phyloP scores from a whole-genome alignment of 2,329 filamentous ascomycete genomes.

The Cordyceps fumosorosea region DNA sequence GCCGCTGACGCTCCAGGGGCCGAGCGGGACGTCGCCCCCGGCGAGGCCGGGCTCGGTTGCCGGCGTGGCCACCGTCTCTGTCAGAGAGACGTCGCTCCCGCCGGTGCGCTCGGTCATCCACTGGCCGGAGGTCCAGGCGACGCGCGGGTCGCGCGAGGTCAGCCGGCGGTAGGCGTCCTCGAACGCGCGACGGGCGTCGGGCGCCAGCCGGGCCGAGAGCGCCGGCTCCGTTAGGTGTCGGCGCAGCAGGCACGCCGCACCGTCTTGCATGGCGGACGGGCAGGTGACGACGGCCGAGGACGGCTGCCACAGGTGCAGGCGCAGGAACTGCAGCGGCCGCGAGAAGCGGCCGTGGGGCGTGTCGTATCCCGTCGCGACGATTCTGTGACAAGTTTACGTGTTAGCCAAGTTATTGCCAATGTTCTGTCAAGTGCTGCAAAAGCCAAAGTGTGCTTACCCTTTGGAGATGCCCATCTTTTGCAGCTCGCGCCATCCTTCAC shows the following conservation, averaged over 20 bases:
- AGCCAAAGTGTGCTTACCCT: slow-evolving; percentile 29
- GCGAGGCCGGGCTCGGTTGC: slow-evolving; percentile 8
- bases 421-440: background rate
- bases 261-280: slow-evolving; percentile 61
- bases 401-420: background rate
- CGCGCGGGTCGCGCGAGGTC: slow-evolving; percentile 39
- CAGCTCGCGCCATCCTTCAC: slow-evolving; percentile 59
- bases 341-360: slow-evolving; percentile 42
- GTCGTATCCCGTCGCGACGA: slow-evolving; percentile 56
- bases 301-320: slow-evolving; percentile 50
- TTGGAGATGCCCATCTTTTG: slow-evolving; percentile 52
- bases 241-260: slow-evolving; percentile 47
- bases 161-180: slow-evolving; percentile 47
- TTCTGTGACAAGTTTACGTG: slow-evolving; percentile 22
- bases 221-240: slow-evolving; percentile 32
- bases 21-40: slow-evolving; percentile 29
- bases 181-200: slow-evolving; percentile 36
- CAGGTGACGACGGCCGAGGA: slow-evolving; percentile 57
- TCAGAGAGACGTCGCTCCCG: slow-evolving; percentile 62
- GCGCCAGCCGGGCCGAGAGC: slow-evolving; percentile 22
- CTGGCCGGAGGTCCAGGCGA: slow-evolving; percentile 65
- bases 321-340: slow-evolving; percentile 53
- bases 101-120: slow-evolving; percentile 72
- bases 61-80: slow-evolving; percentile 52
- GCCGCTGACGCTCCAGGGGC: slow-evolving; percentile 51